Base-by-base conservation (phyloP, 1,284 basidiomycete species). In the Thelephora terrestris region DNA sequence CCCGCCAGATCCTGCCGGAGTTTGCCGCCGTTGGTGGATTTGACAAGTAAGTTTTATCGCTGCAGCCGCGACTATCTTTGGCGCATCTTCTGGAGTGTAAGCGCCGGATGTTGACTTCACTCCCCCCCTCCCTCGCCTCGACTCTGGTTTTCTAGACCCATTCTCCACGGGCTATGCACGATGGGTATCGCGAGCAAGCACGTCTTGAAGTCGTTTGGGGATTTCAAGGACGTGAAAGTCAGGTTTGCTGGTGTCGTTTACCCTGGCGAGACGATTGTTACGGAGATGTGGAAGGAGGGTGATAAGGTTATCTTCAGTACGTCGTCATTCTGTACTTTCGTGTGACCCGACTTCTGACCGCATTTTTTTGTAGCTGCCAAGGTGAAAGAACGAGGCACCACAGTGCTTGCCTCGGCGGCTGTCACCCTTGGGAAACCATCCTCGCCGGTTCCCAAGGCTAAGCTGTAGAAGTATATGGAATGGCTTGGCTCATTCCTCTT, bases 261-360 rank as follows among this genome's bases (percentile, higher is more conserved):
- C 63, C 95, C 95, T 4, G 94, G 94, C 9, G 93, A 99, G 71
- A 98, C 95, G 0, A 75, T 96, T 43, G 72, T 92, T 17, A 96
- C 92, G 0, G 81, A 91, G 64, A 96, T 97, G 93, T 99, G 95
- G 95, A 97, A 94, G 65, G 92, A 97, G 59, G 90, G 85, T 17
- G 69, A 79, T 59, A 97, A 87, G 69, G 85, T 98, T 55, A 81
- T 97, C 54, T 99, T 99, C 67, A 73, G 89, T 92, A 63, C 61
- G 87, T 74, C 1, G 38, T 47, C 32, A 10, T 35, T 27, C 18
- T 43, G 14, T 32, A 25, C 6, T 23, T 37, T 46, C 35, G 14
- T 38, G 23, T 35, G 25, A 21, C 37, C 21, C 12, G 14, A 37
- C 42, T 38, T 42, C 34, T 32, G 39, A 34, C 48, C 47, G 52